Conservation (phyloP, 2,329 filamentous ascomycete genomes). For the Talaromyces sp. region DNA sequence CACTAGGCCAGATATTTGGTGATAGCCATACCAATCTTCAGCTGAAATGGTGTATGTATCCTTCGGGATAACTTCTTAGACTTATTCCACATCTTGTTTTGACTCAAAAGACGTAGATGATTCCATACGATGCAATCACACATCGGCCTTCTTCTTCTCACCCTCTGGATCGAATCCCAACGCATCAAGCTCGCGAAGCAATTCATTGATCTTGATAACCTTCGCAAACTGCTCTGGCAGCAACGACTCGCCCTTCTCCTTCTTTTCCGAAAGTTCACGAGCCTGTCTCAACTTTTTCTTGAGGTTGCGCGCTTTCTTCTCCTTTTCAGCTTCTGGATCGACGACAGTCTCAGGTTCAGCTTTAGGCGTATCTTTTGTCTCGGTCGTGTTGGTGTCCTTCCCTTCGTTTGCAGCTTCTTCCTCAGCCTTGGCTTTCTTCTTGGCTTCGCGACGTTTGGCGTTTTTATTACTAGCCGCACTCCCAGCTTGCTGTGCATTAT, state of each 20-base stretch:
- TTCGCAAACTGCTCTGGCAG: slow-evolving; percentile 95
- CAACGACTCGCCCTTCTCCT: slow-evolving; percentile 76
- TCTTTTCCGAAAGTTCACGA: slow-evolving; percentile 83
- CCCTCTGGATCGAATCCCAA: slow-evolving; percentile 81
- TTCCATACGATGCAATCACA: neutral
- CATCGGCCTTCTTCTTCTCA: slow-evolving; percentile 46
- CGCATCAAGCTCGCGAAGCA: slow-evolving; percentile 80
- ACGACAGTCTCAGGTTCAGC: neutral
- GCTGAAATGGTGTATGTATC: neutral
- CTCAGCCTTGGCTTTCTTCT: slow-evolving; percentile 54
- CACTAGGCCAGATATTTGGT: neutral
- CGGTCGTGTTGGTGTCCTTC: slow-evolving; percentile 8
- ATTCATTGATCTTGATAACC: slow-evolving; percentile 93
- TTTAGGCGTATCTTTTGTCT: slow-evolving; percentile 19
- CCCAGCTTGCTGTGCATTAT: slow-evolving; percentile 43
- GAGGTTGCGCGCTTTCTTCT: slow-evolving; percentile 88
- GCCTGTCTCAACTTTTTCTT: slow-evolving; percentile 96
- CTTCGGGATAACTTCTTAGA: neutral
- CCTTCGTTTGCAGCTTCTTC: slow-evolving; percentile 29
- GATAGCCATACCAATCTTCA: neutral
- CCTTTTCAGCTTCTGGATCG: slow-evolving; percentile 72
- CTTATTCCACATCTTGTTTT: neutral
- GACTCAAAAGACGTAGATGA: neutral
- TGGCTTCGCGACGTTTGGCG: slow-evolving; percentile 70
- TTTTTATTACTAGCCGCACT: slow-evolving; percentile 73